Conservation (phyloP, 1,284 basidiomycete genomes). For the Puccinia novopanici region DNA sequence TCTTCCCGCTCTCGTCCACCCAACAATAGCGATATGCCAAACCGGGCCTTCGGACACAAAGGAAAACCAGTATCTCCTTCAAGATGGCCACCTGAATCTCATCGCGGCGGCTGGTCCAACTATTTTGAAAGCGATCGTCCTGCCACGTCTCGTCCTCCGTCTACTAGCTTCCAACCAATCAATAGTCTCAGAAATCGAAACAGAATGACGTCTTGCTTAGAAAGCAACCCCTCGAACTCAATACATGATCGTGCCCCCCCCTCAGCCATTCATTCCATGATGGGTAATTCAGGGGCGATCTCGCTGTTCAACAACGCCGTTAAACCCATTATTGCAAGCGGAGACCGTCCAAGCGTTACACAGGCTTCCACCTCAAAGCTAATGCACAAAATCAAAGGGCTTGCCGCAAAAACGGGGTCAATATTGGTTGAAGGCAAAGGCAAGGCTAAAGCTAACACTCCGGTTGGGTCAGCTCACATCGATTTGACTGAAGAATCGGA, state of each 20-base stretch:
- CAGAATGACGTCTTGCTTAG: not conserved
- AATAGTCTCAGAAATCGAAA: not conserved
- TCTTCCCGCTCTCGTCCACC: not conserved
- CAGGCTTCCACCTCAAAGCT: not conserved
- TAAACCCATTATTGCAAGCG: not conserved
- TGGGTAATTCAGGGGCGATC: too few species aligned
- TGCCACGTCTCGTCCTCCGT: not conserved
- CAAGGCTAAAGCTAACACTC: conserved; percentile 5
- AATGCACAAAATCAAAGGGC: not conserved
- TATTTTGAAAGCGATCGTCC: not conserved
- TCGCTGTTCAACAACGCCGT: not conserved
- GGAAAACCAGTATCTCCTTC: not conserved
- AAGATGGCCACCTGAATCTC: not conserved
- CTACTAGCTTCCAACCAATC: not conserved
- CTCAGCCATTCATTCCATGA: not conserved
- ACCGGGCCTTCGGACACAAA: not conserved
- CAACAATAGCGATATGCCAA: not conserved
- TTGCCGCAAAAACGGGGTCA: not conserved
- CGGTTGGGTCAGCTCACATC: not conserved
- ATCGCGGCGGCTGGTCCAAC: not conserved
- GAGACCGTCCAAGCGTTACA: not conserved
- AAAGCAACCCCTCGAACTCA: not conserved
- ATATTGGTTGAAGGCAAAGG: not conserved
- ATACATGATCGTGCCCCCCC: not conserved
- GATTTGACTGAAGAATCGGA: conserved; percentile 14